Base-by-base conservation (phyloP, 805 yeast genomes). In the Candida pseudofarinosa region DNA sequence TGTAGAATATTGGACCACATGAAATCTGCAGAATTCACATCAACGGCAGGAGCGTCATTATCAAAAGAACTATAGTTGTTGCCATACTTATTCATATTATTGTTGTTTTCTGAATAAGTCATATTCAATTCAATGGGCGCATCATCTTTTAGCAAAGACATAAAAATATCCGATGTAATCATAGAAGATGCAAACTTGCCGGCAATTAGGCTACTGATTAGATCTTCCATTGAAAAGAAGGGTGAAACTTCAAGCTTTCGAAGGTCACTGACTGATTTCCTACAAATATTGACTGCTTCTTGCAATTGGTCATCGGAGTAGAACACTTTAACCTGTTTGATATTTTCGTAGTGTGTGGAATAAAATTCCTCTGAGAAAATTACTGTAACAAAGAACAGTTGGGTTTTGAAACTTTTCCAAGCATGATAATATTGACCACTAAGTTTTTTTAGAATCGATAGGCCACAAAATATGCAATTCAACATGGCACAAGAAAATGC, bases 401-500 rank as follows among this genome's bases (percentile, higher is more conserved):
- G 69, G 7, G 64, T 62, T 43, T 62, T 65, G 13, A 64, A 55
- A 4, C 65, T 58, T 47, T 65, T 55, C 72, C 72, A 67, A 1
- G 72, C 70, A 42, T 65, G 57, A 44, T 64, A 67, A 52, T 67
- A 67, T 19, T 68, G 45, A 39, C 58, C 53, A 39, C 69, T 62
- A 40, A 67, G 28, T 23, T 10, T 23, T 10, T 23, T 23, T 6
- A 55, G 30, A 60, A 63, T 12, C 65, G 60, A 15, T 65, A 59
- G 8, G 60, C 65, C 4, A 63, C 62, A 35, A 58, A 54, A 10
- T 58, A 59, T 4, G 54, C 57, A 48, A 51, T 65, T 31, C 57
- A 52, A 46, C 56, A 58, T 44, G 55, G 49, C 19, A 61, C 66
- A 7, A 83, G 74, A 19, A 81, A 56, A 19, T 64, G 62, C 17